These are phyloP conservation scores for Ceratocystis huliohia DNA, from an alignment of 2,329 filamentous ascomycete species.

Conservation along the genomic window DNA sequence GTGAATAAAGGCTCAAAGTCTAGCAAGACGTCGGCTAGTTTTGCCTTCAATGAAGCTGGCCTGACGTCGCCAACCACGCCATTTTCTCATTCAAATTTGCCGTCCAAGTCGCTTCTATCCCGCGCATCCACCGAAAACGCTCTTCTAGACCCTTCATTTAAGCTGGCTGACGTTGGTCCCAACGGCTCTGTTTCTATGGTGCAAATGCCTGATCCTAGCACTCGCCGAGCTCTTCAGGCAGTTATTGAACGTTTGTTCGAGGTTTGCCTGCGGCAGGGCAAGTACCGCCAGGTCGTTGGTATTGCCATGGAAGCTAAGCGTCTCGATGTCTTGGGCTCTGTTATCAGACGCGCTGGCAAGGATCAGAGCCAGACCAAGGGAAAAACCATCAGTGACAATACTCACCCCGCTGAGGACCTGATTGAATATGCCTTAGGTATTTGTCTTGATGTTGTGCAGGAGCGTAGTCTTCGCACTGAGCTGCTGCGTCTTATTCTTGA, in stretches of 20 bases:
- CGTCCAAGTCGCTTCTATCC: conserved; percentile 89
- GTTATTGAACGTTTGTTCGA: conserved; percentile 87
- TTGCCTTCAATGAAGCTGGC: conserved; percentile 56
- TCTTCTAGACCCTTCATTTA: conserved; percentile 42
- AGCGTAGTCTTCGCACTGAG: conserved; percentile 68
- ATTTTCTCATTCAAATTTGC: conserved; percentile 85
- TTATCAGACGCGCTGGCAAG: conserved; percentile 79
- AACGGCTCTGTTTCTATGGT: conserved; percentile 35
- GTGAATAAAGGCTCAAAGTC: conserved; percentile 32
- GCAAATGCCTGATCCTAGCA: conserved; percentile 50
- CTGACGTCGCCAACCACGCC: conserved; percentile 82
- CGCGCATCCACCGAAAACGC: conserved; percentile 31
- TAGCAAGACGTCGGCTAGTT: conserved; percentile 54
- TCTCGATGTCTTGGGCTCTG: conserved; percentile 69
- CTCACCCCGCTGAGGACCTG: conserved; percentile 67
- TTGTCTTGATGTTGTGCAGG: conserved; percentile 96
- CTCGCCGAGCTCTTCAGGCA: conserved; percentile 65
- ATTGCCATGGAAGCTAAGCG: conserved; percentile 94
- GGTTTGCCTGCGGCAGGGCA: conserved; percentile 70
- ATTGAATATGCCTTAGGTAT: conserved; percentile 95
- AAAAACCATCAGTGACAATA: conserved; percentile 38
- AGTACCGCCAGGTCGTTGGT: conserved; percentile 90
- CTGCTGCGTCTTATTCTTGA: conserved; percentile 89
- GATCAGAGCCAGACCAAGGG: conserved; percentile 55
- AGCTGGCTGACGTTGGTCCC: conserved; percentile 25